A percentile compares a stretch with the other conserved stretches of the same genome.
Evolutionary conservation across 805 yeast species (phyloP).

Genomic region (Kuraishia cidri): DNA sequence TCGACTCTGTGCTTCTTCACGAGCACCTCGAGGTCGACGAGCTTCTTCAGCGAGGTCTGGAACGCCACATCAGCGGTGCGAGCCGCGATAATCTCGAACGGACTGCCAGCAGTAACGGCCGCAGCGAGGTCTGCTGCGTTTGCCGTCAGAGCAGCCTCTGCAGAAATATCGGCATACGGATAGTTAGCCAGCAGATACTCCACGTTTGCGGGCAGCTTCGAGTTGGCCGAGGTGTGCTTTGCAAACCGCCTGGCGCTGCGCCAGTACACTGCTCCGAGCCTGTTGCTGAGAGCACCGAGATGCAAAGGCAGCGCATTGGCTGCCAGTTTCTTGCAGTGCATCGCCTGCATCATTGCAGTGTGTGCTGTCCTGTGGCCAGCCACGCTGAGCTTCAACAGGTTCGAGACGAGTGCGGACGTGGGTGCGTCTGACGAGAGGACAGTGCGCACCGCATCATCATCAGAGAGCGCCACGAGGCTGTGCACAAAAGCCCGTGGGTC

Average conservation of each 20-base stretch:
- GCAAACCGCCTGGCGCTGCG: not conserved
- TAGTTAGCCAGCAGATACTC: not conserved
- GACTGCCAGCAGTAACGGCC: not conserved
- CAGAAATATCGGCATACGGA: not conserved
- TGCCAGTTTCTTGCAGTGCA: slow-evolving; percentile 9
- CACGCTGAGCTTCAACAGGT: not conserved
- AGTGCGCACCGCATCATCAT: not conserved
- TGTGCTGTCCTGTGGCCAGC: not conserved
- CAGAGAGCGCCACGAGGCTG: not conserved
- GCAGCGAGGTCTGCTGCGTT: not conserved
- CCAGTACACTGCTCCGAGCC: not conserved
- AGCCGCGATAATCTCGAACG: not conserved
- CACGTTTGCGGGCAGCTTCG: not conserved
- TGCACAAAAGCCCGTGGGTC: not conserved
- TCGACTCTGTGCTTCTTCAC: not conserved
- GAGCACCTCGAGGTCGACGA: not conserved
- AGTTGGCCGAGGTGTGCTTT: not conserved
- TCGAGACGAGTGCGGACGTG: not conserved
- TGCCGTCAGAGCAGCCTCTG: not conserved
- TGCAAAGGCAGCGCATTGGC: not conserved
- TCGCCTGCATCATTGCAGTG: slow-evolving; percentile 12
- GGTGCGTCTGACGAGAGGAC: not conserved
- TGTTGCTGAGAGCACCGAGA: not conserved
- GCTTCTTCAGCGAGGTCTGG: not conserved
- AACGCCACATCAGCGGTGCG: not conserved